Conservation (phyloP, 805 yeast genomes). For the Wickerhamiella kurtzmanii region DNA sequence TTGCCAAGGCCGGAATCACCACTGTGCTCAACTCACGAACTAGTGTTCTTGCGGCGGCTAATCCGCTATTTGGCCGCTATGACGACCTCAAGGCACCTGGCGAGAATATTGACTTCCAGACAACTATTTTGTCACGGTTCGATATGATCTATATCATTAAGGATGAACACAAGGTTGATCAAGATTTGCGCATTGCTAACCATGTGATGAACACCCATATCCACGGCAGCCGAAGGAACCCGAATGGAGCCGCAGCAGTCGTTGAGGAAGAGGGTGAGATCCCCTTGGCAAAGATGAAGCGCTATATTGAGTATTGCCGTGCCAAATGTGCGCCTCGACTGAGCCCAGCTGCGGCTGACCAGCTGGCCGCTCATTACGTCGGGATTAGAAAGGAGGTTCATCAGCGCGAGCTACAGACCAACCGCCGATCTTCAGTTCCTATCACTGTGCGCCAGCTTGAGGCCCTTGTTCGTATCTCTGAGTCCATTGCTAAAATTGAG, state of each 20-base stretch:
- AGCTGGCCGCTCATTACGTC: constrained; percentile 82
- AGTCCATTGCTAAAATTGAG: constrained; percentile 77
- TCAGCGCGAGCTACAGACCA: constrained; percentile 62
- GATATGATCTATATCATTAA: constrained; percentile 97
- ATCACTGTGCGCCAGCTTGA: constrained; percentile 95
- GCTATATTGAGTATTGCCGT: constrained; percentile 84
- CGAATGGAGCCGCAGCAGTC: constrained; percentile 22
- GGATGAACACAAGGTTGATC: constrained; percentile 77
- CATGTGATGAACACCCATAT: constrained; percentile 94
- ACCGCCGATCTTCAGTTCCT: constrained; percentile 89
- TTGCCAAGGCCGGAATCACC: constrained; percentile 98
- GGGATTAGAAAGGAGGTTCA: constrained; percentile 75
- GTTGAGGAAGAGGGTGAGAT: constrained; percentile 62
- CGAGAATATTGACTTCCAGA: constrained; percentile 94
- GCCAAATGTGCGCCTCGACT: constrained; percentile 85
- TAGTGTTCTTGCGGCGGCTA: constrained; percentile 93
- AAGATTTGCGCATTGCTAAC: constrained; percentile 81
- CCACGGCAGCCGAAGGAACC: constrained; percentile 37
- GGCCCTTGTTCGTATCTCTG: constrained; percentile 92
- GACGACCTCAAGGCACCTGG: constrained; percentile 95
- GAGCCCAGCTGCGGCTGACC: constrained; percentile 78
- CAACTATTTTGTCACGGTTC: constrained; percentile 90
- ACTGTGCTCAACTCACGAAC: constrained; percentile 94
- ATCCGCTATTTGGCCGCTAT: constrained; percentile 92
- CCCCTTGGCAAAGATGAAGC: constrained; percentile 78